These are phyloP conservation scores for Graphilbum fragrans DNA, from an alignment of 2,329 filamentous ascomycete species.

Conservation along the genomic window DNA sequence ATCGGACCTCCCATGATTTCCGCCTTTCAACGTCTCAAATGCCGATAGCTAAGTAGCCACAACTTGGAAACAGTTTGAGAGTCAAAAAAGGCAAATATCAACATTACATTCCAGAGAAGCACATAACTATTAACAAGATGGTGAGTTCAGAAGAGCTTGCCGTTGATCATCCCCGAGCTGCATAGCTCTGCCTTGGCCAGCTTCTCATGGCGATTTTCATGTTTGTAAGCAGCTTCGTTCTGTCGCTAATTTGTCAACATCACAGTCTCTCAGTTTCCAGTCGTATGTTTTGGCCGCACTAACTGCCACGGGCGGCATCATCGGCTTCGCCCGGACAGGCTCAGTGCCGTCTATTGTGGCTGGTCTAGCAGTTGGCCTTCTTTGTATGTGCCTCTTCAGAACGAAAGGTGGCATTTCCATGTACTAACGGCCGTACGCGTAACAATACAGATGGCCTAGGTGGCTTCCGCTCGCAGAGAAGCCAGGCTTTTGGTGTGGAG, in stretches of 20 bases:
- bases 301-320: conserved; percentile 76
- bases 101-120: too few relatives aligned
- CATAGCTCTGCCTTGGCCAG: too few relatives aligned
- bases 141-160: too few relatives aligned
- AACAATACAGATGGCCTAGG: conserved; percentile 70
- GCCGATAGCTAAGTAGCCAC: too few relatives aligned
- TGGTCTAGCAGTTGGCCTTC: conserved; percentile 65
- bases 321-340: conserved; percentile 73
- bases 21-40: too few relatives aligned
- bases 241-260: background rate
- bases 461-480: conserved; percentile 65
- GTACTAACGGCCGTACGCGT: background rate
- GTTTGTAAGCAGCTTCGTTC: background rate
- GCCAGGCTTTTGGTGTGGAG: conserved; percentile 73
- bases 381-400: conserved; percentile 31
- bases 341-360: conserved; percentile 81
- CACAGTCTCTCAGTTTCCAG: conserved; percentile 28
- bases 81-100: too few relatives aligned
- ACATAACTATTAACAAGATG: too few relatives aligned
- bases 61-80: too few relatives aligned
- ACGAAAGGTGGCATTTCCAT: background rate
- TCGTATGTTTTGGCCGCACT: conserved; percentile 70
- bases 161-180: too few relatives aligned
- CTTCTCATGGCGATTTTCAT: background rate
- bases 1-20: too few relatives aligned